A percentile compares a stretch with the other conserved stretches of the same genome.
These are phyloP conservation scores for Calvatia gigantea DNA, from an alignment of 768 basidiomycete genomes.

Conservation along the genomic window DNA sequence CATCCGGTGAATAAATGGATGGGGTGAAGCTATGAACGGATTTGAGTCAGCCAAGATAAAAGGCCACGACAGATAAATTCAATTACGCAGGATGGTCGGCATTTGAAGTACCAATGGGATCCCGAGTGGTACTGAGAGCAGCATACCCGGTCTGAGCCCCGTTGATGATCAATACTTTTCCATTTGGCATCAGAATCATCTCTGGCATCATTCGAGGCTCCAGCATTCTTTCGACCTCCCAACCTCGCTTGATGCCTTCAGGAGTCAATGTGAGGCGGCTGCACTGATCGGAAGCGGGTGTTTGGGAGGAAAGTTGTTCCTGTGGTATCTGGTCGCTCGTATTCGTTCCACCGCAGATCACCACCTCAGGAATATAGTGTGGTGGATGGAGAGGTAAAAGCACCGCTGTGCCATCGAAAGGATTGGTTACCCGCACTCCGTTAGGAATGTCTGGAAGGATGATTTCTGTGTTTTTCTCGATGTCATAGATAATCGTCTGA, in stretches of 20 bases:
- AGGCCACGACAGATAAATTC: neutral
- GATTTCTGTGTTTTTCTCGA: constrained; percentile 32
- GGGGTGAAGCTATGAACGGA: constrained; percentile 30
- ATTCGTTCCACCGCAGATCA: constrained; percentile 44
- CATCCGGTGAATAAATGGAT: constrained; percentile 44
- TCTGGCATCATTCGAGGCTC: constrained; percentile 36
- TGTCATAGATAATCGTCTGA: constrained; percentile 39
- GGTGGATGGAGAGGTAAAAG: constrained; percentile 34
- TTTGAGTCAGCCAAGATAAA: neutral
- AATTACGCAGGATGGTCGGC: constrained; percentile 29
- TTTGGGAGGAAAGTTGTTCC: constrained; percentile 33
- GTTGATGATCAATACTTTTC: constrained; percentile 39
- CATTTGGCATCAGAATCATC: constrained; percentile 39
- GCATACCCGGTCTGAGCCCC: constrained; percentile 41
- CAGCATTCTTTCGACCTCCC: constrained; percentile 43
- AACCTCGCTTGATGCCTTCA: constrained; percentile 38
- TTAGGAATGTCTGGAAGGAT: constrained; percentile 41
- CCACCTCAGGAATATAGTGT: constrained; percentile 40
- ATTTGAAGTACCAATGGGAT: constrained; percentile 25
- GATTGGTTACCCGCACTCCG: constrained; percentile 37
- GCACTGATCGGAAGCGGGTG: constrained; percentile 41
- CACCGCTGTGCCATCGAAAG: constrained; percentile 33
- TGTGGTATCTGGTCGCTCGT: constrained; percentile 27
- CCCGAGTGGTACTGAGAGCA: constrained; percentile 30
- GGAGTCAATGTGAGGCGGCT: constrained; percentile 37